Conservation (phyloP, 495 filamentous ascomycete genomes). For the Tuber indicum region DNA sequence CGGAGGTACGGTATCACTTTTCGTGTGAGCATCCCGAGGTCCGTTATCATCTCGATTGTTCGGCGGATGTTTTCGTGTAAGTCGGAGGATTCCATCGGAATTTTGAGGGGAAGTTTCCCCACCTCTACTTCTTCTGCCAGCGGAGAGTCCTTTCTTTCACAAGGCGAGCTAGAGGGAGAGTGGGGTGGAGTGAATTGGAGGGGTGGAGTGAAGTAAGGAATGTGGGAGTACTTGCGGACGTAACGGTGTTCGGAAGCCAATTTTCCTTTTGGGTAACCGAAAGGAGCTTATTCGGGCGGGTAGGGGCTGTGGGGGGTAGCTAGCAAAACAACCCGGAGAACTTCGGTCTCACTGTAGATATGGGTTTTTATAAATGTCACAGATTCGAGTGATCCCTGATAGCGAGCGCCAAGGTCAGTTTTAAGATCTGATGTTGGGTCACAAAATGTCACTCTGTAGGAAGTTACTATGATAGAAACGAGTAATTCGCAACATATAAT, state of each 20-base stretch:
- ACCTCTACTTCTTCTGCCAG: neutral
- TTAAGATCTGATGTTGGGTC: neutral
- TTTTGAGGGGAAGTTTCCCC: neutral
- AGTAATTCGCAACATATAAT: neutral
- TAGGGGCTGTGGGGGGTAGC: neutral
- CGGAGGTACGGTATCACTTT: neutral
- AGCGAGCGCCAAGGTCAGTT: neutral
- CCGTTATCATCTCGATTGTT: neutral
- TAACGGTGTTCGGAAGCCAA: neutral
- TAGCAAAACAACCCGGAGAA: neutral
- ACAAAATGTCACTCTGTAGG: neutral
- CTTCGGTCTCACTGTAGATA: neutral
- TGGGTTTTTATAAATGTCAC: neutral
- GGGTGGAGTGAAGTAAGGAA: neutral
- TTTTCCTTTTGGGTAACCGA: neutral
- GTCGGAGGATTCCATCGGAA: neutral
- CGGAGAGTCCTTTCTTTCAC: neutral
- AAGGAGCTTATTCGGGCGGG: neutral
- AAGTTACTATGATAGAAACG: too few relatives aligned
- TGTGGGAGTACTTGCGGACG: neutral
- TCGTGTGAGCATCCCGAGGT: neutral
- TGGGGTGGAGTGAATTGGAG: neutral
- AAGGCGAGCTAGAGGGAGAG: neutral
- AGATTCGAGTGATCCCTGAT: neutral
- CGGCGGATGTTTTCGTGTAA: neutral